These are phyloP conservation scores for Thelephora terrestris DNA, from an alignment of 1,284 basidiomycete species.

Conservation along the genomic window DNA sequence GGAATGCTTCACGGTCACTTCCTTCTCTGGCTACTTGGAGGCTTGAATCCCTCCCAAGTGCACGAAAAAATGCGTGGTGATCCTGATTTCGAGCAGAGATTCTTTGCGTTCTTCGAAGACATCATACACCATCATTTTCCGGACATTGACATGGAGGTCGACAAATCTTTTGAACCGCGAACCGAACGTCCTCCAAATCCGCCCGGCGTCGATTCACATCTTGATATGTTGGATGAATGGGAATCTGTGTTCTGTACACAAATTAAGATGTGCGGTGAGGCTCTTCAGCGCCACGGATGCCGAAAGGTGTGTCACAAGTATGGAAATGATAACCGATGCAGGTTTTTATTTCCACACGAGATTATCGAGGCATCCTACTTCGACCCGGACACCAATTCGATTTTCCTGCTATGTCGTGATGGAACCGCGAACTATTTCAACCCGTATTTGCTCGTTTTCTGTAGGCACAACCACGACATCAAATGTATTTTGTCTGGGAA, in stretches of 20 bases:
- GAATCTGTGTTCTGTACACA: slow-evolving; percentile 7
- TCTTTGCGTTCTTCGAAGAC: slow-evolving; percentile 1
- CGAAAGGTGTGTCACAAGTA: slow-evolving; percentile 12
- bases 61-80: slow-evolving; percentile 4
- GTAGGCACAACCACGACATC: slow-evolving; percentile 13
- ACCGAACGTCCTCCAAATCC: slow-evolving; percentile 6
- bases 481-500: slow-evolving; percentile 11
- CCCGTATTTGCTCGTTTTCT: slow-evolving; percentile 9
- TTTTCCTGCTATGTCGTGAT: slow-evolving; percentile 8
- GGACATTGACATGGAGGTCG: not conserved
- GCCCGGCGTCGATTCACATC: not conserved
- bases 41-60: slow-evolving; percentile 11
- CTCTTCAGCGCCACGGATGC: slow-evolving; percentile 12
- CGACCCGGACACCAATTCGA: slow-evolving; percentile 9
- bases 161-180: slow-evolving; percentile 4
- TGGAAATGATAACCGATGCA: slow-evolving; percentile 4
- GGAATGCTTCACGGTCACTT: slow-evolving; percentile 12
- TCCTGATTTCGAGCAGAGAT: slow-evolving; percentile 5
- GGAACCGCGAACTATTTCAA: slow-evolving; percentile 12
- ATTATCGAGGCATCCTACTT: slow-evolving; percentile 9
- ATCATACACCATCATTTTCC: not conserved
- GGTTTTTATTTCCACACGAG: slow-evolving; percentile 14
- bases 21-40: slow-evolving; percentile 11
- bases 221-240: slow-evolving; percentile 6
- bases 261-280: slow-evolving; percentile 11